Evolutionary conservation across 371 early-diverging fungal genomes (phyloP).

Genomic region (Conidiobolus incongruus): DNA sequence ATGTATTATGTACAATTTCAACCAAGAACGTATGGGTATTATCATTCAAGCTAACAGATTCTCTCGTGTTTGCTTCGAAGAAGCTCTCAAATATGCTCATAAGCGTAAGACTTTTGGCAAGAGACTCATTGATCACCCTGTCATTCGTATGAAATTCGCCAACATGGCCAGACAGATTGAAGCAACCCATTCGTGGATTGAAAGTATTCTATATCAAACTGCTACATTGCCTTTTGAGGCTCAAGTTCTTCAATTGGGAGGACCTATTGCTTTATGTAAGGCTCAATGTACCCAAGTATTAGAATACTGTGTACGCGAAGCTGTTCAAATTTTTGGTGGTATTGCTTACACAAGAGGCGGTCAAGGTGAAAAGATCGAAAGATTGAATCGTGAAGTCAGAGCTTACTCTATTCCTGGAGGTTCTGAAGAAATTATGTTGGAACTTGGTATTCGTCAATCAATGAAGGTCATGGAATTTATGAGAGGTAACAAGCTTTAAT

Average conservation of each 20-base stretch:
- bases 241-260: slow-evolving; percentile 51
- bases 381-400: slow-evolving; percentile 68
- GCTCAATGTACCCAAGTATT: slow-evolving; percentile 69
- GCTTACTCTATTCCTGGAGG: slow-evolving; percentile 82
- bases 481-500: too few relatives aligned
- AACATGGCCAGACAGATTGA: slow-evolving; percentile 70
- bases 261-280: slow-evolving; percentile 75
- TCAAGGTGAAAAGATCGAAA: slow-evolving; percentile 71
- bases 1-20: slow-evolving; percentile 52
- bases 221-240: slow-evolving; percentile 31
- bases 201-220: slow-evolving; percentile 38
- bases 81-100: slow-evolving; percentile 62
- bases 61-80: slow-evolving; percentile 71
- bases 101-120: slow-evolving; percentile 74
- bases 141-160: slow-evolving; percentile 40
- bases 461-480: slow-evolving; percentile 32
- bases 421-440: slow-evolving; percentile 66
- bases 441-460: slow-evolving; percentile 63
- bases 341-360: slow-evolving; percentile 54
- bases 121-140: slow-evolving; percentile 45
- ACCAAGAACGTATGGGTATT: slow-evolving; percentile 56
- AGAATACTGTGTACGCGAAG: slow-evolving; percentile 74
- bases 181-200: slow-evolving; percentile 72
- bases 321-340: slow-evolving; percentile 83
- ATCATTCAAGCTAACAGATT: slow-evolving; percentile 63